These are phyloP conservation scores for Colletotrichum sp. DNA, from an alignment of 2,329 filamentous ascomycete genomes.

Conservation along the genomic window DNA sequence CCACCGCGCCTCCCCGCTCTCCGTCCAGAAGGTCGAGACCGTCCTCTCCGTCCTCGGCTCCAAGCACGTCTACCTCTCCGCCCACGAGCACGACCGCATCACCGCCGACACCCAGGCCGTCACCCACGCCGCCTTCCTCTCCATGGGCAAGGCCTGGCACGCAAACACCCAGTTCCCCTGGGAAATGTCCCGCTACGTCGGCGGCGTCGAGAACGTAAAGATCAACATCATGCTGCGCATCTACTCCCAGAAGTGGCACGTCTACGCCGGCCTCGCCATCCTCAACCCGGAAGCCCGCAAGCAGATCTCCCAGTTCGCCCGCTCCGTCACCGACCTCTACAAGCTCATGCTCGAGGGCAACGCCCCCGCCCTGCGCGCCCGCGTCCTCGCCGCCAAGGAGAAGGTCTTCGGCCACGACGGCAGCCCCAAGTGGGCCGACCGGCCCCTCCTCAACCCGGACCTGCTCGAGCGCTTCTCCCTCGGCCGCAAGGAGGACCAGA, in stretches of 20 bases:
- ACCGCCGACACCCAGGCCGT: constrained; percentile 98
- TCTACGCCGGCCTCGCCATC: constrained; percentile 96
- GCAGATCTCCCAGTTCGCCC: constrained; percentile 94
- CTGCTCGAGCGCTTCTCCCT: constrained; percentile 90
- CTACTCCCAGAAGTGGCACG: constrained; percentile 99
- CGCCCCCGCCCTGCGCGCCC: constrained; percentile 71
- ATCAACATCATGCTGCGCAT: constrained; percentile 98
- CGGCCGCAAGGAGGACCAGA: constrained; percentile 65
- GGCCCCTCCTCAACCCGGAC: constrained; percentile 78
- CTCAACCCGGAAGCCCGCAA: constrained; percentile 90
- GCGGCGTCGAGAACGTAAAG: constrained; percentile 98
- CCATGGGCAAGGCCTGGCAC: constrained; percentile 98
- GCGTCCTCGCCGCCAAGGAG: constrained; percentile 70
- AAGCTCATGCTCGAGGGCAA: constrained; percentile 95
- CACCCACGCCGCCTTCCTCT: constrained; percentile 94
- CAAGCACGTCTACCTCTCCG: constrained; percentile 86
- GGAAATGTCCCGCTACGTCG: constrained; percentile 94
- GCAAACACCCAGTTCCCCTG: constrained; percentile 95
- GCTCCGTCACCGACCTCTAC: constrained; percentile 90
- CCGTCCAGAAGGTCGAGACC: constrained; percentile 78
- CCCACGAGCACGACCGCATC: constrained; percentile 90
- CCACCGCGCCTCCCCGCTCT: constrained; percentile 82
- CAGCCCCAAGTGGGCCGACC: constrained; percentile 61
- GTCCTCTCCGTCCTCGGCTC: constrained; percentile 85
- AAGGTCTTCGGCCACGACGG: constrained; percentile 74